Base-by-base conservation (phyloP, 2,329 filamentous ascomycete genomes). In the Colletotrichum brevisporum region DNA sequence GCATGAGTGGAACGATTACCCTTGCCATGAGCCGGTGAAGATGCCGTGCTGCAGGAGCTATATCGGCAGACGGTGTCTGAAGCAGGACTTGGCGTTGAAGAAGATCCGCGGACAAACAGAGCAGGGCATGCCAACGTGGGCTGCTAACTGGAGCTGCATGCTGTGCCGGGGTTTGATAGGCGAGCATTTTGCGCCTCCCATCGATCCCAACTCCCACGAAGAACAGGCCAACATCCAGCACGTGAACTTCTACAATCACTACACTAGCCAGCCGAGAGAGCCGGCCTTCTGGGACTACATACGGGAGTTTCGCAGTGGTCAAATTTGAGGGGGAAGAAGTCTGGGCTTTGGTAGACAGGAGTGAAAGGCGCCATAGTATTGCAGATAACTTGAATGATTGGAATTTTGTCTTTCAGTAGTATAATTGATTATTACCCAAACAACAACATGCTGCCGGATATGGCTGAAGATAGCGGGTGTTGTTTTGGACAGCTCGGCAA, bases 41-140 rank as follows among this genome's bases (percentile, higher is more conserved):
- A 27, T 69, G 24, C 63, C 50, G 12, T 69, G 67, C 63, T 69
- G 67, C 50, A 18, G 36, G 18, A 24, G 41, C 12, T 52, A 27
- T n/a, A 27, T 67, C 9, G 67, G 67, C 16, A 50, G 50, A 9
- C 58, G 63, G 55, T 69, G 67, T 24, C 15, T 69, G 31, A 69
- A 69, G 56, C n/a, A 47, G 31, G 67, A 27, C 18, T 26, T 69
- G 55, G 55, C 55, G 9, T 10, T 13, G 12, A 60, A 26, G 12
- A 43, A 55, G 51, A 27, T 69, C 24, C 67, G 50, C 3, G 43
- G 55, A 18, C 10, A 15, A 18, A 24, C 21, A 24, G 21, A 24
- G 21, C 21, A 24, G 27, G 24, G 8, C 21, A 41, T 6, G n/a
- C 8, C 2, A 54, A 54, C 36, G 6, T 69, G 61, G 66, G 66